These are phyloP conservation scores for Diutina catenulata DNA, from an alignment of 1,139 yeast genomes.

Conservation along the genomic window DNA sequence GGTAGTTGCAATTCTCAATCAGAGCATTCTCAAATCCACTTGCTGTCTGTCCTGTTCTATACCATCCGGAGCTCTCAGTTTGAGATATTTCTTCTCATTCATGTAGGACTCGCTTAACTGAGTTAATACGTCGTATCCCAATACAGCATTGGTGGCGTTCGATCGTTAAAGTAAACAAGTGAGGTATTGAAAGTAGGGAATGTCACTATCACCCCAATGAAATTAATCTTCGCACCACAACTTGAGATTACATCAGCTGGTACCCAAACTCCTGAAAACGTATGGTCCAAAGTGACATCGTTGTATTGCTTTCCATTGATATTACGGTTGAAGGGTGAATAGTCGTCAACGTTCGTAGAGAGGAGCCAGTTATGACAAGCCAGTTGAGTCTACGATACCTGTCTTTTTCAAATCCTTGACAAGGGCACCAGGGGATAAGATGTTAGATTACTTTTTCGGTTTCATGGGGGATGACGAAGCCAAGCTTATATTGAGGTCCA, in stretches of 20 bases:
- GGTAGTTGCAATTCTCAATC: no score
- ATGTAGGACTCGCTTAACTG: no score
- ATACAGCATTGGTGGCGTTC: background rate
- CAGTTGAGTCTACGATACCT: background rate
- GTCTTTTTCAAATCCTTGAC: background rate
- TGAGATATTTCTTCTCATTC: no score
- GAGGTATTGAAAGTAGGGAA: background rate
- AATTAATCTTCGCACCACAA: background rate
- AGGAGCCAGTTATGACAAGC: background rate
- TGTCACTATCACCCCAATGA: background rate
- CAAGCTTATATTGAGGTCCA: background rate
- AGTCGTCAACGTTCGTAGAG: background rate
- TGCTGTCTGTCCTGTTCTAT: no score
- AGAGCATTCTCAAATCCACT: no score
- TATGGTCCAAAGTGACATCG: background rate
- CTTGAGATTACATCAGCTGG: no score
- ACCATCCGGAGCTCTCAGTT: no score
- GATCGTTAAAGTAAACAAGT: background rate
- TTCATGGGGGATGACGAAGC: background rate
- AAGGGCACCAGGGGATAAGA: background rate
- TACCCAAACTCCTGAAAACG: background rate
- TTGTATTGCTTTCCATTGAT: background rate
- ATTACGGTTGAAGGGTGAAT: background rate
- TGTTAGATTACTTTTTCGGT: background rate
- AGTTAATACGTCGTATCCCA: constrained; percentile 3